These are phyloP conservation scores for thale cress (Arabidopsis thaliana) DNA, from an alignment of 345 rosid genomes.

Conservation along the genomic window DNA sequence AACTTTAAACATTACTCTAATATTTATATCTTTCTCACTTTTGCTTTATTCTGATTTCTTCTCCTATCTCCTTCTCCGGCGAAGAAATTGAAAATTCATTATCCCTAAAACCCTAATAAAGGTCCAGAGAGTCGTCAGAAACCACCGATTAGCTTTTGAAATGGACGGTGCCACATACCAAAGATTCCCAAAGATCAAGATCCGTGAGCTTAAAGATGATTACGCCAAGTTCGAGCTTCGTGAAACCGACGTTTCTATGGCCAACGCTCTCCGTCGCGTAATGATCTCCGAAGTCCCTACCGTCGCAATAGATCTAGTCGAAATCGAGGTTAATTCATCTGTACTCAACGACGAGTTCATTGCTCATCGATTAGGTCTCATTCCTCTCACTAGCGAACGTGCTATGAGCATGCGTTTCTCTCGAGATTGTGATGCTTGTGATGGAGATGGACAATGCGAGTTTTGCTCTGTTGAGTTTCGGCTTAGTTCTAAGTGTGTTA, in stretches of 20 bases:
- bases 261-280: constrained; percentile 96
- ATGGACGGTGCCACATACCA: constrained; percentile 88
- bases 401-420: constrained; percentile 98
- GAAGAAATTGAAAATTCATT: neutral
- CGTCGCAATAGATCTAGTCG: constrained; percentile 92
- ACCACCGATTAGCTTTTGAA: neutral
- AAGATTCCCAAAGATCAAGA: constrained; percentile 81
- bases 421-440: constrained; percentile 93
- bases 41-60: neutral
- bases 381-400: constrained; percentile 84
- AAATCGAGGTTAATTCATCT: constrained; percentile 87
- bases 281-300: constrained; percentile 99
- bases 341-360: constrained; percentile 96
- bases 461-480: constrained; percentile 94
- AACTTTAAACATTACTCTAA: neutral
- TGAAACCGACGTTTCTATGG: constrained; percentile 85
- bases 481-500: constrained; percentile 72
- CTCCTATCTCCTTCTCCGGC: neutral
- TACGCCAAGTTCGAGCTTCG: constrained; percentile 90
- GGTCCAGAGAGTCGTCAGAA: neutral
- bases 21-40: neutral
- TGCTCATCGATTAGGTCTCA: constrained; percentile 92
- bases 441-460: constrained; percentile 98
- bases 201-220: constrained; percentile 84
- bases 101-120: constrained; percentile 17